Evolutionary conservation across 208 protist species (phyloP).

Genomic region (Balamuthia mandrillaris): DNA sequence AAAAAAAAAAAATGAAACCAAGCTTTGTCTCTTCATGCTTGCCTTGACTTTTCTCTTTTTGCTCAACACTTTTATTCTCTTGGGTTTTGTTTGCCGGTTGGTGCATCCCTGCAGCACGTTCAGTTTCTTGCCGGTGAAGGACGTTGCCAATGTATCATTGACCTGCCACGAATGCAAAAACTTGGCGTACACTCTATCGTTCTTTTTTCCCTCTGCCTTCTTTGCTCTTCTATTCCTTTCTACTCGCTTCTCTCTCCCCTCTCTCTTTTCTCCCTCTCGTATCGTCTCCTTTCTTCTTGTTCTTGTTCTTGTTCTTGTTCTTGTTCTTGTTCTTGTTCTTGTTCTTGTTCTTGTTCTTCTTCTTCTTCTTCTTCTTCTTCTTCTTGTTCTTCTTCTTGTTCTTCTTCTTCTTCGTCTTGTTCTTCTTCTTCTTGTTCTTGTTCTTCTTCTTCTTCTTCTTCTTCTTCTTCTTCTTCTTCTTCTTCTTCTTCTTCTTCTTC

Average conservation of each 20-base stretch:
- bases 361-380: not conserved
- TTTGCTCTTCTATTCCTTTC: not conserved
- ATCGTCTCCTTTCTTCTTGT: not conserved
- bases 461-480: not conserved
- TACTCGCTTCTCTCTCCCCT: too few species aligned
- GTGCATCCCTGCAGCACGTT: not conserved
- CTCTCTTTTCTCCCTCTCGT: not conserved
- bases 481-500: not conserved
- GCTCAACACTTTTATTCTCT: too few species aligned
- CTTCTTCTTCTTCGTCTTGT: too few species aligned
- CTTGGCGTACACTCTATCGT: not conserved
- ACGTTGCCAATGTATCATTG: not conserved
- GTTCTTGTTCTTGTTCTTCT: not conserved
- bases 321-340: not conserved
- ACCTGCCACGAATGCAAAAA: not conserved
- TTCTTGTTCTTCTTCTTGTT: too few species aligned
- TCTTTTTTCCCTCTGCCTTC: not conserved
- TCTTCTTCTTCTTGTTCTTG: too few species aligned
- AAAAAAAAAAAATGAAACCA: too few species aligned
- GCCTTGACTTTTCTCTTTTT: not conserved
- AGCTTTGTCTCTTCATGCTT: not conserved
- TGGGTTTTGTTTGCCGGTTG: too few species aligned
- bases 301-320: not conserved
- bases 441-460: not conserved
- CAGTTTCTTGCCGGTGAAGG: not conserved